Percentiles rank a stretch among this genome's conserved stretches.
phyloP scores from a whole-genome alignment of 1,284 basidiomycete species.

The Ganoderma resinaceum region DNA sequence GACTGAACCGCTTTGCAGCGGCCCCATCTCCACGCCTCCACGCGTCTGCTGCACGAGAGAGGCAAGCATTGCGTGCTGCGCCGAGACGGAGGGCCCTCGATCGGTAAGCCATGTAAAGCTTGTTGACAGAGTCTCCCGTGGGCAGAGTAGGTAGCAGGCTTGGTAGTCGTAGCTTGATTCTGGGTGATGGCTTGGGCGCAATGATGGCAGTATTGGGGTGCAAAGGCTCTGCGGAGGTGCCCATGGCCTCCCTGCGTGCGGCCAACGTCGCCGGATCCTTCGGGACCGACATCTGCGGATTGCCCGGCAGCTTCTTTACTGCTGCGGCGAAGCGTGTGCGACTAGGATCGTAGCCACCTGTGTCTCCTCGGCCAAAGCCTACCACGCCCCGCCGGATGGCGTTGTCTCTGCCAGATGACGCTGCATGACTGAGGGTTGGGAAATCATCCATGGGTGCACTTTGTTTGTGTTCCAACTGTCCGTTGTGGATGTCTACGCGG shows the following conservation, averaged over 20 bases:
- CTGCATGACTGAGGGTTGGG: slow-evolving; percentile 67
- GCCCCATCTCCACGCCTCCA: slow-evolving; percentile 95
- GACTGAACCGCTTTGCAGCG: slow-evolving; percentile 91
- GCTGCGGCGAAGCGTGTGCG: slow-evolving; percentile 86
- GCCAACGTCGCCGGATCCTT: slow-evolving; percentile 48
- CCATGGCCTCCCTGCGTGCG: slow-evolving; percentile 62
- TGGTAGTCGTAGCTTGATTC: slow-evolving; percentile 84
- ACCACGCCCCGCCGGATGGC: slow-evolving; percentile 50
- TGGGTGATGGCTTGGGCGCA: slow-evolving; percentile 85
- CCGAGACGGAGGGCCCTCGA: slow-evolving; percentile 84
- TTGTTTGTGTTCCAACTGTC: slow-evolving; percentile 44
- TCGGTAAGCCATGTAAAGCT: slow-evolving; percentile 85
- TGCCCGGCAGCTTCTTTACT: slow-evolving; percentile 68
- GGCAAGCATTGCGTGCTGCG: slow-evolving; percentile 91
- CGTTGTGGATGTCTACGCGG: slow-evolving; percentile 66
- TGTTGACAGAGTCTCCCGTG: slow-evolving; percentile 82
- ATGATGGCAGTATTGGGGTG: slow-evolving; percentile 73
- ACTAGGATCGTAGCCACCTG: slow-evolving; percentile 70
- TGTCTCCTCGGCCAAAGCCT: slow-evolving; percentile 49
- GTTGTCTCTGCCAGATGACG: slow-evolving; percentile 47
- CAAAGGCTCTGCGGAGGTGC: slow-evolving; percentile 63
- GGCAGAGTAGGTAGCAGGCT: slow-evolving; percentile 87
- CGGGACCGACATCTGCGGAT: slow-evolving; percentile 36
- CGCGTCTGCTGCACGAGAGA: slow-evolving; percentile 95
- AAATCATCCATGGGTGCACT: slow-evolving; percentile 82